Conservation (phyloP, 2,329 filamentous ascomycete genomes). For the Lecanicillium sp. region DNA sequence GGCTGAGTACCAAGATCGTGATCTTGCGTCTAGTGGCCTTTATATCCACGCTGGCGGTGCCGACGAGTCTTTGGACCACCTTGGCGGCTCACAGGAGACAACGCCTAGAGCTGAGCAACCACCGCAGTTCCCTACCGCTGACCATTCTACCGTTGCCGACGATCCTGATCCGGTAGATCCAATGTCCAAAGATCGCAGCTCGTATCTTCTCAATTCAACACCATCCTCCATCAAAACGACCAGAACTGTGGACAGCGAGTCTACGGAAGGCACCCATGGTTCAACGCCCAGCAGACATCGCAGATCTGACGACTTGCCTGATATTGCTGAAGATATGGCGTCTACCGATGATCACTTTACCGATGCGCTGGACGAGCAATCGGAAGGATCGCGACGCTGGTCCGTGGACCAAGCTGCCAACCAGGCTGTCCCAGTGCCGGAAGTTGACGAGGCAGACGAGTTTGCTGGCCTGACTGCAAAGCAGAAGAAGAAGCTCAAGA, state of each 20-base stretch:
- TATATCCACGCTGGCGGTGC: slow-evolving; percentile 32
- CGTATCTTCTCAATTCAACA: slow-evolving; percentile 31
- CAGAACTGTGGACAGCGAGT: slow-evolving; percentile 17
- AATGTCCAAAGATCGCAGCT: slow-evolving; percentile 34
- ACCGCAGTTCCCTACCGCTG: slow-evolving; percentile 19
- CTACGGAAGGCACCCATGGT: slow-evolving; percentile 14
- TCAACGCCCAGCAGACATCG: slow-evolving; percentile 18
- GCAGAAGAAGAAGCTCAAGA: slow-evolving; percentile 19
- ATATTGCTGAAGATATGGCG: slow-evolving; percentile 21
- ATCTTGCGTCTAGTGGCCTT: slow-evolving; percentile 20
- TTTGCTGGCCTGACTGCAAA: slow-evolving; percentile 11
- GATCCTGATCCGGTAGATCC: slow-evolving; percentile 32
- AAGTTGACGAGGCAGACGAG: slow-evolving; percentile 7
- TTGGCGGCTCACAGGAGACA: slow-evolving; percentile 55
- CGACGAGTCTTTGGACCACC: slow-evolving; percentile 30
- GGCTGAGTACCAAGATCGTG: slow-evolving; percentile 19
- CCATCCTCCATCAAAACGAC: slow-evolving; percentile 24
- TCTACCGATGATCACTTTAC: slow-evolving; percentile 29
- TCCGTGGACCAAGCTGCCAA: slow-evolving; percentile 12
- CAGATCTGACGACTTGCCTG: slow-evolving; percentile 11
- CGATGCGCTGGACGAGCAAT: slow-evolving; percentile 21
- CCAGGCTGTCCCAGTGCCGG: slow-evolving; percentile 5
- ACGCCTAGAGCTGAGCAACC: slow-evolving; percentile 57
- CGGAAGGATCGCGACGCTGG: slow-evolving; percentile 3
- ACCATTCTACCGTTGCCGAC: slow-evolving; percentile 16